Base-by-base conservation (phyloP, 2,329 filamentous ascomycete genomes). In the Huntiella decipiens region DNA sequence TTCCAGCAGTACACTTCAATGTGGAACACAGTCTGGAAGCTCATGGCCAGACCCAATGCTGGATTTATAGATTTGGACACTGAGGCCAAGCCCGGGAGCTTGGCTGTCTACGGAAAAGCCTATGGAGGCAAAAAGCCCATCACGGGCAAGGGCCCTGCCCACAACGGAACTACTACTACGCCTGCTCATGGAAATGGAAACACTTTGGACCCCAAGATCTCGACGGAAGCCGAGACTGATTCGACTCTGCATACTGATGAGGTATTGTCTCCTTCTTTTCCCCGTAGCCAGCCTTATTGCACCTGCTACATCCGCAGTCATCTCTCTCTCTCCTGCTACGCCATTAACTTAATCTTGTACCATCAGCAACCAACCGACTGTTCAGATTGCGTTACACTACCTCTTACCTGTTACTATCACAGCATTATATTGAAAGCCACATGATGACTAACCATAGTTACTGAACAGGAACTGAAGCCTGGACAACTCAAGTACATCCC, bases 401-500 rank as follows among this genome's bases (percentile, higher is more conserved):
- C 22, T 28, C 22, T 10, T 7, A 7, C 6, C 8, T 28, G 2
- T 28, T 5, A 28, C 22, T 10, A 28, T 28, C 22, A 28, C 22
- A 28, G 8, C 22, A 28, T 28, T 7, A 28, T 28, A 28, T 28
- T 28, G 22, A 28, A 28, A 28, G 22, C 22, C 22, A 28, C 22
- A 28, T 28, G 22, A 28, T 28, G 22, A 28, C 22, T 28, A 28
- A 28, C 22, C 22, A 28, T 28, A 28, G 22, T 28, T 28, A 28
- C 22, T 28, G 22, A 10, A 45, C 35, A 49, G 47, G 44, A 46
- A 38, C 33, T 49, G 35, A 43, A 49, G 22, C 35, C 43, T 37
- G 47, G 47, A 46, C 38, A 49, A 46, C 39, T 52, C 17, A 47
- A 38, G 19, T 53, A 53, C 13, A 38, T 36, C n/a, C 49, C 52